phyloP scores from a whole-genome alignment of 2,329 filamentous ascomycete genomes.

The Colletotrichum sojae region DNA sequence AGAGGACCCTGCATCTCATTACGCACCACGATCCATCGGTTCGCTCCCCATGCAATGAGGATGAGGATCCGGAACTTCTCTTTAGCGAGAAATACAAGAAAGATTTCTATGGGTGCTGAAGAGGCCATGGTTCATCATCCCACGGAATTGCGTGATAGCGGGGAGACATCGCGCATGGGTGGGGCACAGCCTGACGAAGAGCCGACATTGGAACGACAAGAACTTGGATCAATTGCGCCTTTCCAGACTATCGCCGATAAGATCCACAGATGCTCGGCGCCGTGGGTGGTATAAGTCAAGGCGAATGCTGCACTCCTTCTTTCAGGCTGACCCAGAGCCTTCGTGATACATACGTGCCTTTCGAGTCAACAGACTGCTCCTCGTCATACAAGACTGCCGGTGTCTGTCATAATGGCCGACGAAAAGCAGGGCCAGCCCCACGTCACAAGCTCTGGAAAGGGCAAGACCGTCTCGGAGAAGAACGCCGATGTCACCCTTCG shows the following conservation, averaged over 20 bases:
- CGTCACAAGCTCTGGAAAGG: conserved; percentile 17
- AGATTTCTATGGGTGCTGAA: neutral
- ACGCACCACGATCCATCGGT: too few relatives aligned
- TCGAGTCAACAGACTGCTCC: neutral
- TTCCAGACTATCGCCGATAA: neutral
- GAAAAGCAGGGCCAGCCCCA: conserved; percentile 20
- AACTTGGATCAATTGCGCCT: conserved; percentile 10
- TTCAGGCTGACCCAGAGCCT: neutral
- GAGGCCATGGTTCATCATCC: conserved; percentile 11
- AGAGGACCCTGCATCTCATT: too few relatives aligned
- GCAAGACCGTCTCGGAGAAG: conserved; percentile 41
- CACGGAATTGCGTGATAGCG: conserved; percentile 34
- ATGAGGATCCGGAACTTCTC: too few relatives aligned
- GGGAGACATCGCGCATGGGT: conserved; percentile 31
- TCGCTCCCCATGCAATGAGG: too few relatives aligned
- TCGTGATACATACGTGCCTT: neutral
- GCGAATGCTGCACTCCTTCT: neutral
- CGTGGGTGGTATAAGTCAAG: neutral
- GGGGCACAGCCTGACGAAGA: conserved; percentile 3
- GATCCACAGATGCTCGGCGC: neutral
- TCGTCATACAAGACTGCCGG: neutral
- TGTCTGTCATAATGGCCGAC: conserved; percentile 18
- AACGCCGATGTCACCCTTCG: conserved; percentile 55
- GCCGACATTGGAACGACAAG: conserved; percentile 11
- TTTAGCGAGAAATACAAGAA: too few relatives aligned